Conservation (phyloP, 345 rosid species). For the Pseudoturritis turrita region DNA sequence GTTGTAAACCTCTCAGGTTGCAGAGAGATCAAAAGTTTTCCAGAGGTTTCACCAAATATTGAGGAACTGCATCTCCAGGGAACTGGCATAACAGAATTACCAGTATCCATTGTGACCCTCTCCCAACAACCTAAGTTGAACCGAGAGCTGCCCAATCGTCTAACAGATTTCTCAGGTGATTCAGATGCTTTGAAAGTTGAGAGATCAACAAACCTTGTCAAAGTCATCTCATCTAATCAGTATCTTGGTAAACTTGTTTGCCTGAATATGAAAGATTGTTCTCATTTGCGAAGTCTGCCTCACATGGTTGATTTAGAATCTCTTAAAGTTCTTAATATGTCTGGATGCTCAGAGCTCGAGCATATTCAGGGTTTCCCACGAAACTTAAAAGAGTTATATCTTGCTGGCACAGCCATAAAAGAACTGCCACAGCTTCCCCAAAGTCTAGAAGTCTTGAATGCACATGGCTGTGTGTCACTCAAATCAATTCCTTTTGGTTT, state of each 20-base stretch:
- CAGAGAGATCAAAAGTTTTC: not conserved
- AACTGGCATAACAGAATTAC: not conserved
- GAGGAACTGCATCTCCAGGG: constrained; percentile 2
- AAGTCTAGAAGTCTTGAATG: not conserved
- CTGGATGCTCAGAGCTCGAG: constrained; percentile 6
- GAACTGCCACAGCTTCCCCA: constrained; percentile 16
- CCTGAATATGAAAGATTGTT: constrained; percentile 14
- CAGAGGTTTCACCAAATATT: not conserved
- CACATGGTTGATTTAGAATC: constrained; percentile 6
- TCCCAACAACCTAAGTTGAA: not conserved
- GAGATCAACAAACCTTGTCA: not conserved
- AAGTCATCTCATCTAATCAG: not conserved
- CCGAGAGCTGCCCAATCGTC: not conserved
- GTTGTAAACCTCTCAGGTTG: constrained; percentile 8
- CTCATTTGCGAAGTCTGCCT: not conserved
- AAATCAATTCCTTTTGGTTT: not conserved
- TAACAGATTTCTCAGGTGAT: not conserved
- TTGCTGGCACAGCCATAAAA: not conserved
- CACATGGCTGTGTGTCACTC: constrained; percentile 5
- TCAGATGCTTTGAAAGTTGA: not conserved
- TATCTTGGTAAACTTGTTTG: not conserved
- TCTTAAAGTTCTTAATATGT: constrained; percentile 7
- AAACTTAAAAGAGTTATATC: constrained; percentile 13
- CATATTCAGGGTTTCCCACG: constrained; percentile 7
- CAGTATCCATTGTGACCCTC: not conserved